A percentile compares a stretch with the other conserved stretches of the same genome.
These are phyloP conservation scores for Anisogramma anomala DNA, from an alignment of 2,329 filamentous ascomycete genomes.

Conservation along the genomic window DNA sequence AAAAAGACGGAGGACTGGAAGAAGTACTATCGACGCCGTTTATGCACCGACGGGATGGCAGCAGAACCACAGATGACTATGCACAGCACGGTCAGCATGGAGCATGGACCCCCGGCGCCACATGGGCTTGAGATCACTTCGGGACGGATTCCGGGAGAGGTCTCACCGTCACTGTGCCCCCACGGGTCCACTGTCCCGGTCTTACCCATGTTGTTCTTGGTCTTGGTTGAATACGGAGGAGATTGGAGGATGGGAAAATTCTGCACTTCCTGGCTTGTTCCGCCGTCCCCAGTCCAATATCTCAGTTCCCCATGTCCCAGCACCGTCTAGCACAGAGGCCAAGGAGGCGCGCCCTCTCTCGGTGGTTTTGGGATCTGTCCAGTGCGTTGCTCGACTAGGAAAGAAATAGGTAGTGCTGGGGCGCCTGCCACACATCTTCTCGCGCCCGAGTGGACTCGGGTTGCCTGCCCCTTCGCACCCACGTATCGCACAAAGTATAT, in stretches of 20 bases:
- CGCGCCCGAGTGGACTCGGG: neutral
- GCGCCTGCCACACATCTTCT: slow-evolving; percentile 1
- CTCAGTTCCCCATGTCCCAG: slow-evolving; percentile 3
- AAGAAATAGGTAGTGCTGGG: slow-evolving; percentile 4
- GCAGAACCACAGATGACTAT: slow-evolving; percentile 3
- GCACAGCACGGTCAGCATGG: too few species aligned
- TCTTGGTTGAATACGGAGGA: neutral
- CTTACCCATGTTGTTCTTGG: slow-evolving; percentile 11
- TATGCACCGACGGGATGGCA: slow-evolving; percentile 3
- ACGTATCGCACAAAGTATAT: slow-evolving; percentile 2
- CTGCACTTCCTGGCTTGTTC: slow-evolving; percentile 10
- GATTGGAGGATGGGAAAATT: slow-evolving; percentile 11
- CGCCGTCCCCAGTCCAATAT: slow-evolving; percentile 4
- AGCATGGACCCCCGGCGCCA: slow-evolving; percentile 5
- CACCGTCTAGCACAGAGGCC: neutral
- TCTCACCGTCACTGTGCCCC: slow-evolving; percentile 13
- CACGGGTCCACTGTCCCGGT: slow-evolving; percentile 7
- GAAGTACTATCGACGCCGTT: slow-evolving; percentile 46
- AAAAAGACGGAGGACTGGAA: slow-evolving; percentile 87
- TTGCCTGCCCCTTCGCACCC: too few species aligned
- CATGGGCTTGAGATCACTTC: slow-evolving; percentile 1
- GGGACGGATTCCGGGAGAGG: slow-evolving; percentile 4
- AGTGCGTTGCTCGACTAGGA: slow-evolving; percentile 1
- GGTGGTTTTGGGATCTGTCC: neutral
- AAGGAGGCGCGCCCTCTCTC: neutral